phyloP scores from a whole-genome alignment of 768 basidiomycete species.

The Tulasnella calospora region DNA sequence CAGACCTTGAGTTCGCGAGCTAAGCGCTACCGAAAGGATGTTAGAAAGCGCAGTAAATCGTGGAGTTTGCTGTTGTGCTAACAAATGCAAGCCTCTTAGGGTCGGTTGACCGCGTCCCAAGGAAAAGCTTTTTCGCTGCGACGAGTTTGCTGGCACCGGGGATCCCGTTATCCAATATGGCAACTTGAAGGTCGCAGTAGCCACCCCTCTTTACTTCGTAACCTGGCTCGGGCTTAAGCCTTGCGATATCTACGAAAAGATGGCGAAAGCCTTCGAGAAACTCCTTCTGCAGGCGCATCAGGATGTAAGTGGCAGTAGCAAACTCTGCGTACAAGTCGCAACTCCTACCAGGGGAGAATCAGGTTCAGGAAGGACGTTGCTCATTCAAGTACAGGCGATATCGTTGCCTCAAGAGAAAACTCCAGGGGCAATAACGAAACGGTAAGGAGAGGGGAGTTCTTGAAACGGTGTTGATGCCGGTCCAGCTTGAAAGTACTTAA shows the following conservation, averaged over 20 bases:
- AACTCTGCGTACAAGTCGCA: no score
- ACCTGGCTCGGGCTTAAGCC: neutral
- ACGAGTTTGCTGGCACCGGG: neutral
- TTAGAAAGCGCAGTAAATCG: neutral
- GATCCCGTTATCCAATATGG: neutral
- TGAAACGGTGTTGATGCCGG: no score
- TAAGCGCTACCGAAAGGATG: neutral
- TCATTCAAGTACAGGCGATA: no score
- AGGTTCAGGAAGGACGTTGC: no score
- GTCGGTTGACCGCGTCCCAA: neutral
- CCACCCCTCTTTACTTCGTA: neutral
- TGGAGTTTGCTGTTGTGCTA: neutral
- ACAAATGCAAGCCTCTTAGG: neutral
- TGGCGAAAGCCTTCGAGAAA: neutral
- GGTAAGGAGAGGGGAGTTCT: no score
- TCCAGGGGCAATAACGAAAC: no score
- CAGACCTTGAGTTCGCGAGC: neutral
- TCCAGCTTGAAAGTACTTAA: no score
- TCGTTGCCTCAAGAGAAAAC: no score
- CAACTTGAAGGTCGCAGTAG: neutral
- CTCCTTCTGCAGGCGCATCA: neutral
- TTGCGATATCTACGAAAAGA: neutral
- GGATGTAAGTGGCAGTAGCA: no score
- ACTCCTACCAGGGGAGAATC: no score
- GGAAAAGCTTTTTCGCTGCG: neutral